Evolutionary conservation across 2,329 filamentous ascomycete species (phyloP).

Genomic region (Ophiosphaerella korrae): DNA sequence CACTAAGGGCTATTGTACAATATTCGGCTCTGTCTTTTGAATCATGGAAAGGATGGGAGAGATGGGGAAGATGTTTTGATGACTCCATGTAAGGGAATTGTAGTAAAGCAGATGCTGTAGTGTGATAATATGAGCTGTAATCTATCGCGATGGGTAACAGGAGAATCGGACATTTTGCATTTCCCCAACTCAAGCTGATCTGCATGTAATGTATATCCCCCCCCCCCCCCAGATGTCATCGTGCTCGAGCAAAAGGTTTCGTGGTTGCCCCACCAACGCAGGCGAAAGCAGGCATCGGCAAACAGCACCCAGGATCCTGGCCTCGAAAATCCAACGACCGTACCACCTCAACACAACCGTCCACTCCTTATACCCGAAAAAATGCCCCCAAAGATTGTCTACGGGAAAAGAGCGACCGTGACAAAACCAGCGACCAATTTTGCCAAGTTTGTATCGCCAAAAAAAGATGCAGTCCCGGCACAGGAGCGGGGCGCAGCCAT

Average conservation of each 20-base stretch:
- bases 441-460: slow-evolving; percentile 33
- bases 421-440: slow-evolving; percentile 35
- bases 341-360: slow-evolving; percentile 2
- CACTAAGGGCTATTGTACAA: not conserved
- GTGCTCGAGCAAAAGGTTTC: not conserved
- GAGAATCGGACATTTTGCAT: not conserved
- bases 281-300: slow-evolving; percentile 5
- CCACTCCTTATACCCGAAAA: slow-evolving; percentile 8
- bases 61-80: not conserved
- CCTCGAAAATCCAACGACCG: not conserved
- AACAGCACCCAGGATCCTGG: not conserved
- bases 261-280: slow-evolving; percentile 6
- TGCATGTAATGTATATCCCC: not conserved
- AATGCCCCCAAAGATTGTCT: slow-evolving; percentile 32
- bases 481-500: slow-evolving; percentile 2
- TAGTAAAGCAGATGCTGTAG: not conserved
- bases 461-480: slow-evolving; percentile 19
- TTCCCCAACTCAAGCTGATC: not conserved
- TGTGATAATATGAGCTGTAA: not conserved
- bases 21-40: not conserved
- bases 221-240: not conserved
- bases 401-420: slow-evolving; percentile 32
- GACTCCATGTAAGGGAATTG: not conserved
- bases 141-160: not conserved
- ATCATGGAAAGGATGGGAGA: not conserved